Percentiles rank a stretch among this genome's conserved stretches.
Evolutionary conservation across 2,329 filamentous ascomycete species (phyloP).

Genomic region (Drechslera avenae): DNA sequence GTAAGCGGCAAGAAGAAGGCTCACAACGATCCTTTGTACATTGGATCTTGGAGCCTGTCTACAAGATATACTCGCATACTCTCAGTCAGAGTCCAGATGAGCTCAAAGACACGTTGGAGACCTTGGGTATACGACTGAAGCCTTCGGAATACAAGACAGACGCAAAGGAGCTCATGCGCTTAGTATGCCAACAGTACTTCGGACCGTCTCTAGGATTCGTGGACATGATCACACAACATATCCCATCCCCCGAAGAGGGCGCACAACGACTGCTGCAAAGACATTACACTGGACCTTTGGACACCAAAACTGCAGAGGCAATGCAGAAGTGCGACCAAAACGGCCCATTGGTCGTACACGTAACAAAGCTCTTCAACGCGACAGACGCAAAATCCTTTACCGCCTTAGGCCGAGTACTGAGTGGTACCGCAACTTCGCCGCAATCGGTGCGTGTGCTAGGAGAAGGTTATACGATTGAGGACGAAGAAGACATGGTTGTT

Average conservation of each 20-base stretch:
- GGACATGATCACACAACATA: slow-evolving; percentile 89
- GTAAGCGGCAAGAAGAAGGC: slow-evolving; percentile 80
- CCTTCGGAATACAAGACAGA: slow-evolving; percentile 91
- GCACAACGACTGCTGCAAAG: slow-evolving; percentile 77
- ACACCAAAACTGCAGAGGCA: slow-evolving; percentile 77
- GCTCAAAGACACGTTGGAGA: slow-evolving; percentile 76
- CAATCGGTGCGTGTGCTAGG: slow-evolving; percentile 88
- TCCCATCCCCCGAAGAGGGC: slow-evolving; percentile 84
- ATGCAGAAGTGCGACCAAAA: slow-evolving; percentile 87
- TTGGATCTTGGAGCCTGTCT: slow-evolving; percentile 94
- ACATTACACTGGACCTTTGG: slow-evolving; percentile 90
- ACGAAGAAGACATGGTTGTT: slow-evolving; percentile 94
- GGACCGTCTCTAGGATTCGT: slow-evolving; percentile 88
- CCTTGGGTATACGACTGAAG: slow-evolving; percentile 83
- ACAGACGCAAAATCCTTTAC: slow-evolving; percentile 89
- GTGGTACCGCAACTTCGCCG: slow-evolving; percentile 82
- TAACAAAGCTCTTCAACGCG: slow-evolving; percentile 92
- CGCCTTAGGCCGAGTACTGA: slow-evolving; percentile 89
- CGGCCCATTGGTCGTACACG: slow-evolving; percentile 86
- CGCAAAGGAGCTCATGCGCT: slow-evolving; percentile 82
- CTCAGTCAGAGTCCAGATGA: slow-evolving; percentile 89
- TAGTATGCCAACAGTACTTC: slow-evolving; percentile 96
- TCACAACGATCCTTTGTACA: slow-evolving; percentile 89
- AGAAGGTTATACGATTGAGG: slow-evolving; percentile 93
- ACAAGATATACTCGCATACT: slow-evolving; percentile 95